Percentiles rank a stretch among this genome's conserved stretches.
These are phyloP conservation scores for Verticillium tricorpus DNA, from an alignment of 2,329 filamentous ascomycete genomes.

Conservation along the genomic window DNA sequence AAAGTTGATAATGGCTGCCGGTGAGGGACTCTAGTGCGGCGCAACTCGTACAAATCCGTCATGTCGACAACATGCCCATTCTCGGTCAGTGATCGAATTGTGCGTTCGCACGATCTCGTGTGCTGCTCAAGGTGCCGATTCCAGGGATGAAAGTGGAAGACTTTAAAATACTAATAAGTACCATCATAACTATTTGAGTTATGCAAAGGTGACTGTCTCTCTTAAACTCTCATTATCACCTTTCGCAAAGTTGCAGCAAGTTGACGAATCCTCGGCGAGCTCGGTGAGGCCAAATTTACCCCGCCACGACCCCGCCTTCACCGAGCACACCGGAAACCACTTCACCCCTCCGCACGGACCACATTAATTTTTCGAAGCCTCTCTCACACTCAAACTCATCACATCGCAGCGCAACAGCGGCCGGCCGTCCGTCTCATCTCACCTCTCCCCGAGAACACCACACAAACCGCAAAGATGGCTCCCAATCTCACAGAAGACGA, in stretches of 20 bases:
- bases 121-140: background rate
- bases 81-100: background rate
- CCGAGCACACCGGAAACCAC: background rate
- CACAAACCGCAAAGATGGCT: conserved; percentile 29
- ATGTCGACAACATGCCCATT: background rate
- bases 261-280: background rate
- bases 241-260: background rate
- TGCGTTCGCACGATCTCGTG: no score
- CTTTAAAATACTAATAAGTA: no score
- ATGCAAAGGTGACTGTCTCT: no score
- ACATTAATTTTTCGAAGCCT: conserved; percentile 9
- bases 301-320: background rate
- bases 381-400: background rate
- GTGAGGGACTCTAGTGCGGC: background rate
- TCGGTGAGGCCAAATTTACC: background rate
- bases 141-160: background rate
- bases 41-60: background rate
- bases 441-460: background rate
- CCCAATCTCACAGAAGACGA: conserved; percentile 67
- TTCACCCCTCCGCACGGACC: background rate
- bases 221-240: no score
- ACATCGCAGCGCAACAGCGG: background rate
- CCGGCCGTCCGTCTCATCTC: background rate
- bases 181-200: no score
- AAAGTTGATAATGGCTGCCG: conserved; percentile 22